phyloP scores from a whole-genome alignment of 2,329 filamentous ascomycete genomes.

The Huntiella moniliformis region DNA sequence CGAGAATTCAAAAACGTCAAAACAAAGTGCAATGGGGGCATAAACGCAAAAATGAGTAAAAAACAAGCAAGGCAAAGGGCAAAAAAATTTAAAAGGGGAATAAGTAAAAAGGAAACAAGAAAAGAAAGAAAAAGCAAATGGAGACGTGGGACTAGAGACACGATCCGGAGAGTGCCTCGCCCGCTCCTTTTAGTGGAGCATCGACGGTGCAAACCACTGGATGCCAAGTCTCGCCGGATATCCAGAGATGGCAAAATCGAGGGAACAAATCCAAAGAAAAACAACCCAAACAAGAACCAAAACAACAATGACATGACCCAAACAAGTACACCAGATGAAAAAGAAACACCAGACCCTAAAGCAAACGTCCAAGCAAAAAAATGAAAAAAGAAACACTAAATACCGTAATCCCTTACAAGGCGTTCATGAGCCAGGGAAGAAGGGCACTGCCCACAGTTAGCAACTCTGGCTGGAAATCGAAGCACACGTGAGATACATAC shows the following conservation, averaged over 20 bases:
- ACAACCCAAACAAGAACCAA: not conserved
- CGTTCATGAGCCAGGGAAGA: constrained; percentile 33
- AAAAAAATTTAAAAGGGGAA: constrained; percentile 10
- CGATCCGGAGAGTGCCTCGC: not conserved
- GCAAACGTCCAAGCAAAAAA: not conserved
- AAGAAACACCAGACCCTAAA: not conserved
- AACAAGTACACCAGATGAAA: not conserved
- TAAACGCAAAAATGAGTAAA: constrained; percentile 8
- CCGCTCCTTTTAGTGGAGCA: not conserved
- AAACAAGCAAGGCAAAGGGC: constrained; percentile 9
- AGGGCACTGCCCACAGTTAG: constrained; percentile 20
- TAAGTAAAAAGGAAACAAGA: constrained; percentile 1
- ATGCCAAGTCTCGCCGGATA: too few species aligned
- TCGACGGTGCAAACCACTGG: too few species aligned
- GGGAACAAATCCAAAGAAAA: constrained; percentile 1
- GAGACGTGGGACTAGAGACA: not conserved
- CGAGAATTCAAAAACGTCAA: not conserved
- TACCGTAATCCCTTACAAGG: constrained; percentile 21
- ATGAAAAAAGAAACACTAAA: constrained; percentile 6
- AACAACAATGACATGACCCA: not conserved
- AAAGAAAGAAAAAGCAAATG: constrained; percentile 2
- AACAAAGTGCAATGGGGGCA: not conserved
- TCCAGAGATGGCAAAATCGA: constrained; percentile 4
- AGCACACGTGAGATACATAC: constrained; percentile 38
- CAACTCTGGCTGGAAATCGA: constrained; percentile 12